A percentile compares a stretch with the other conserved stretches of the same genome.
These are phyloP conservation scores for Pestalotiopsis sp. DNA, from an alignment of 2,329 filamentous ascomycete genomes.

Conservation along the genomic window DNA sequence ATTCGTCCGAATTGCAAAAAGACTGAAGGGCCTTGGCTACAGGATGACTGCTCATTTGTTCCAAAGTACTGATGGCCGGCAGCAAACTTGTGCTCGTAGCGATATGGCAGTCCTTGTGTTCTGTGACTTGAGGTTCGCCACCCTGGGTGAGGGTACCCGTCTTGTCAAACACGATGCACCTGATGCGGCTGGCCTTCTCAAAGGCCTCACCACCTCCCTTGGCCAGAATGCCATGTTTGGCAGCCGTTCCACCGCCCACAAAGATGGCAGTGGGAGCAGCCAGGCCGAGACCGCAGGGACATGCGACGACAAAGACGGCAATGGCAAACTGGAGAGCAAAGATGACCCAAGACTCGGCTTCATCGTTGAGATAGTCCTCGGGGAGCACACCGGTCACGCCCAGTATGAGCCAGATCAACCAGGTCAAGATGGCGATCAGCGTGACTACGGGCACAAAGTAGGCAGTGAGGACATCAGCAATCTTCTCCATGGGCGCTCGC, in stretches of 20 bases:
- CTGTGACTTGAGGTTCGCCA: slow-evolving; percentile 71
- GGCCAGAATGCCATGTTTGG: slow-evolving; percentile 78
- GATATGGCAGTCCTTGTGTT: slow-evolving; percentile 46
- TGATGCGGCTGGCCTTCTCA: slow-evolving; percentile 77
- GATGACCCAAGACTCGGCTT: slow-evolving; percentile 66
- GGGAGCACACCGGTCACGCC: slow-evolving; percentile 63
- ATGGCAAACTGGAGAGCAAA: slow-evolving; percentile 85
- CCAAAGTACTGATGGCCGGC: slow-evolving; percentile 55
- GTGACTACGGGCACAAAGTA: slow-evolving; percentile 79
- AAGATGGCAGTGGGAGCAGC: slow-evolving; percentile 88
- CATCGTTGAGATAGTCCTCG: slow-evolving; percentile 53
- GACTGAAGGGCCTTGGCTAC: slow-evolving; percentile 71
- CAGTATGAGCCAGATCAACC: slow-evolving; percentile 71
- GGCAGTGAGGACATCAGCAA: slow-evolving; percentile 72
- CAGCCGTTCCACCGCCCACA: slow-evolving; percentile 79
- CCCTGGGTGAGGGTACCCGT: slow-evolving; percentile 80
- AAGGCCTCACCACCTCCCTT: slow-evolving; percentile 87
- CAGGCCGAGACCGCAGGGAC: slow-evolving; percentile 80
- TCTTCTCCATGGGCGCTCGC: slow-evolving; percentile 74
- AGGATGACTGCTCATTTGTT: slow-evolving; percentile 75
- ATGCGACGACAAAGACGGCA: slow-evolving; percentile 84
- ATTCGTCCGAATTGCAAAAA: slow-evolving; percentile 53
- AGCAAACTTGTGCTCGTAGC: slow-evolving; percentile 24
- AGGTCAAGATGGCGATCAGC: slow-evolving; percentile 69
- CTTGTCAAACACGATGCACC: slow-evolving; percentile 86